phyloP scores from a whole-genome alignment of 306 rosid species.

The Ammopiptanthus mongolicus region DNA sequence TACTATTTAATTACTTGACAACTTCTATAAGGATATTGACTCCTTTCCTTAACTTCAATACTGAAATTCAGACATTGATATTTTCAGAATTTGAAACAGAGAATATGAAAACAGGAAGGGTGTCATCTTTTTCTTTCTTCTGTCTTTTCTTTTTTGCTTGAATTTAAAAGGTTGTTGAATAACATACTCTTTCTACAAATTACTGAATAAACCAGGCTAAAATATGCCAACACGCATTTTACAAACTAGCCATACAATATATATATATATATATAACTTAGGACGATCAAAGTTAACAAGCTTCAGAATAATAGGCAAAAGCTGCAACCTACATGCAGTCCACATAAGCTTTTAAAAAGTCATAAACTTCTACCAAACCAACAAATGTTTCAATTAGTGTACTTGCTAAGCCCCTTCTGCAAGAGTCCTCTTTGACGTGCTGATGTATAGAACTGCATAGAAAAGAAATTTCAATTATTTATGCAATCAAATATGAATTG shows the following conservation, averaged over 20 bases:
- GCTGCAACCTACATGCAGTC: neutral
- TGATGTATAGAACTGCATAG: slow-evolving; percentile 83
- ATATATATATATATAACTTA: neutral
- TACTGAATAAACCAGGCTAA: neutral
- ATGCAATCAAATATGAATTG: neutral
- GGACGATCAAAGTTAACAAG: neutral
- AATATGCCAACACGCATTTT: neutral
- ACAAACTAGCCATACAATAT: neutral
- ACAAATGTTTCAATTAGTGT: neutral
- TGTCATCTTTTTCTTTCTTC: neutral
- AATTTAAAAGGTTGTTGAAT: slow-evolving; percentile 28
- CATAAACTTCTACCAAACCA: neutral
- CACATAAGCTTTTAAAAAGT: neutral
- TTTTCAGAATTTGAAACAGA: neutral
- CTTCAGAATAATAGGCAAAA: neutral
- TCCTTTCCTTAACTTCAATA: slow-evolving; percentile 5
- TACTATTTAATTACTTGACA: slow-evolving; percentile 19
- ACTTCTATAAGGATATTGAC: slow-evolving; percentile 14
- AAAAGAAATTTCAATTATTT: neutral
- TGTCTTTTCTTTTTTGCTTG: neutral
- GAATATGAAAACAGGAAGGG: slow-evolving; percentile 4
- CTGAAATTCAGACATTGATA: neutral
- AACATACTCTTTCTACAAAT: no score
- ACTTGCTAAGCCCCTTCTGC: slow-evolving; percentile 72
- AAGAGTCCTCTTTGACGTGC: slow-evolving; percentile 84